phyloP scores from a whole-genome alignment of 2,329 filamentous ascomycete species.

The Colletotrichum somersetense region DNA sequence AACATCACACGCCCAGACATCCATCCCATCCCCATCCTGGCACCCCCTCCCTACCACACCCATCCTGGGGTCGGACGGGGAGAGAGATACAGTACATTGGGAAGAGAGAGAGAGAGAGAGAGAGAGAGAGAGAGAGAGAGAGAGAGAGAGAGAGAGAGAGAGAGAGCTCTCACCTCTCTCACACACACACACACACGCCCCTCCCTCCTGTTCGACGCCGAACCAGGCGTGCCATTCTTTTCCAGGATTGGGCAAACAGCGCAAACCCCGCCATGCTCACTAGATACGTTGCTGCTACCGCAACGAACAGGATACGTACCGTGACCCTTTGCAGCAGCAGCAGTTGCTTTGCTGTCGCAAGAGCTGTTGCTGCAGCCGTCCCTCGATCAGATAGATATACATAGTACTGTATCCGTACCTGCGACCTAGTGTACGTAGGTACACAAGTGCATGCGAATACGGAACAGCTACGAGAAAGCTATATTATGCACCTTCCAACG shows the following conservation, averaged over 20 bases:
- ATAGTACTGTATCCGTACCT: background rate
- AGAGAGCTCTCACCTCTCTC: too few relatives aligned
- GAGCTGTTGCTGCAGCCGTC: conserved; percentile 9
- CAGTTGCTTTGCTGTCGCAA: conserved; percentile 17
- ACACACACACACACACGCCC: conserved; percentile 24
- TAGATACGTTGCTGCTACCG: conserved; percentile 19
- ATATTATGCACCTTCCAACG: conserved; percentile 6
- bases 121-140: too few relatives aligned
- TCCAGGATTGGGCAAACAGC: conserved; percentile 42
- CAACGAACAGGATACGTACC: conserved; percentile 30
- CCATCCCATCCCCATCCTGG: conserved; percentile 29
- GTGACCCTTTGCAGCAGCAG: conserved; percentile 6
- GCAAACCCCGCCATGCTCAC: conserved; percentile 40
- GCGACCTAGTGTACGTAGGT: background rate
- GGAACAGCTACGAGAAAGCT: background rate
- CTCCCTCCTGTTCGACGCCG: too few relatives aligned
- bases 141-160: too few relatives aligned
- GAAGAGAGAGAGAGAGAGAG: background rate
- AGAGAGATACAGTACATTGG: too few relatives aligned
- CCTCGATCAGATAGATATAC: background rate
- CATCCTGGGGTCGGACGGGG: conserved; percentile 5
- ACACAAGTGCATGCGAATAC: background rate
- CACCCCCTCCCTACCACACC: conserved; percentile 21
- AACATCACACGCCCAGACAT: conserved; percentile 35
- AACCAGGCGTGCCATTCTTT: conserved; percentile 24